These are phyloP conservation scores for Cladophialophora chaetospira DNA, from an alignment of 2,329 filamentous ascomycete species.

Conservation along the genomic window DNA sequence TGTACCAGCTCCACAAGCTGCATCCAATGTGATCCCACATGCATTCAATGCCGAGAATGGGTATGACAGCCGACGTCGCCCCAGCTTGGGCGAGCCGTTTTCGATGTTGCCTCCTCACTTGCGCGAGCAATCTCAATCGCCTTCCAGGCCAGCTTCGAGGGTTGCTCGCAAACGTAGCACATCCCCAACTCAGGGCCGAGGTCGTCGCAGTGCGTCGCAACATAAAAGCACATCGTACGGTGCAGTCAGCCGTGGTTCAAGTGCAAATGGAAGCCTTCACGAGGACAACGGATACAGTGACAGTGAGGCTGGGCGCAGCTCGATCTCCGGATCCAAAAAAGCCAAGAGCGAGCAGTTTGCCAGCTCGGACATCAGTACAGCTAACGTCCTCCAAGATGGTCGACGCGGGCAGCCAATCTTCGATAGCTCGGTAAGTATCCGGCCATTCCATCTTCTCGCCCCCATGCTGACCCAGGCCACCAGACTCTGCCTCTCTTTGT, in stretches of 20 bases:
- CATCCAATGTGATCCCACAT: constrained; percentile 49
- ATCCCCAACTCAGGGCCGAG: constrained; percentile 69
- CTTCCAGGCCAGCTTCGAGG: constrained; percentile 69
- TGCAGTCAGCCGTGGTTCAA: constrained; percentile 63
- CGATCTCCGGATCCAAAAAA: constrained; percentile 70
- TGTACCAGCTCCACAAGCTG: constrained; percentile 60
- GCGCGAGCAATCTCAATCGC: constrained; percentile 61
- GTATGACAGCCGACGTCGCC: constrained; percentile 54
- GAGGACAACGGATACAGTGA: constrained; percentile 87
- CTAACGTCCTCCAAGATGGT: constrained; percentile 97
- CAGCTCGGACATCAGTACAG: constrained; percentile 94
- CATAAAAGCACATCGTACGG: constrained; percentile 72
- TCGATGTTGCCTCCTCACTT: constrained; percentile 63
- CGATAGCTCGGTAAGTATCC: constrained; percentile 86
- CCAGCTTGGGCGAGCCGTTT: constrained; percentile 64
- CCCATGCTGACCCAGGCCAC: constrained; percentile 31
- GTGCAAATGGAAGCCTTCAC: constrained; percentile 58
- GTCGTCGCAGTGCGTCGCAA: constrained; percentile 75
- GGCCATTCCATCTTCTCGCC: constrained; percentile 14
- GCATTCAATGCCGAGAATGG: constrained; percentile 53
- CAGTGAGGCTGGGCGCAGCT: constrained; percentile 77
- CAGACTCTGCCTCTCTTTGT: constrained; percentile 96
- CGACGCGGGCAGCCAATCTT: constrained; percentile 91
- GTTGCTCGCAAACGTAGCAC: constrained; percentile 75
- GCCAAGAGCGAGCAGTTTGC: constrained; percentile 80